phyloP scores from a whole-genome alignment of 805 yeast species.

The Schwanniomyces pseudopolymorphus region DNA sequence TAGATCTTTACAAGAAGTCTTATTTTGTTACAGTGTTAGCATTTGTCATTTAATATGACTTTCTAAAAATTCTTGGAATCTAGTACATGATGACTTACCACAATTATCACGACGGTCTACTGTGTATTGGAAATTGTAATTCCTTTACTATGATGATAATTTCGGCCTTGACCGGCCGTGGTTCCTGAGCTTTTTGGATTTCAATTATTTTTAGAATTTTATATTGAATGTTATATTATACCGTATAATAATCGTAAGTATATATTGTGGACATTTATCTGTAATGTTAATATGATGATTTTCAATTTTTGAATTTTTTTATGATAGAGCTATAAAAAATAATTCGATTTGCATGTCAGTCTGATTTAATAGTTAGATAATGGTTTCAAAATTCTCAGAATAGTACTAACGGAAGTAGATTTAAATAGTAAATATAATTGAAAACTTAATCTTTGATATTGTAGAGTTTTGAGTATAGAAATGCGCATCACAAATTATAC shows the following conservation, averaged over 20 bases:
- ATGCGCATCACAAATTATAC: background rate
- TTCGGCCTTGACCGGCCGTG: conserved; percentile 56
- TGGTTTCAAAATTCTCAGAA: background rate
- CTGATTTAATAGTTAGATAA: conserved; percentile 21
- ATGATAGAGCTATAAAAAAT: conserved; percentile 26
- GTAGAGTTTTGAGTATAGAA: too few species aligned
- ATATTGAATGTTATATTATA: background rate
- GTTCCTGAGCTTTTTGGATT: conserved; percentile 34
- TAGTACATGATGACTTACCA: conserved; percentile 48
- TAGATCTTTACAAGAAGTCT: conserved; percentile 2
- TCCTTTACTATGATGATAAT: conserved; percentile 43
- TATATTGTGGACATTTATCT: background rate
- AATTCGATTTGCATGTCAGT: conserved; percentile 45
- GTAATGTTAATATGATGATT: conserved; percentile 17
- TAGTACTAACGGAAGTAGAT: background rate
- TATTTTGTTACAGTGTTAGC: background rate
- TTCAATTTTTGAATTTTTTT: conserved; percentile 4
- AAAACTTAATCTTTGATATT: background rate
- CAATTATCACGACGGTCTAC: conserved; percentile 54
- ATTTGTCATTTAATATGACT: conserved; percentile 1
- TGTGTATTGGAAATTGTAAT: conserved; percentile 47
- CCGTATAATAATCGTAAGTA: background rate
- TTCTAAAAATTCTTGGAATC: conserved; percentile 7
- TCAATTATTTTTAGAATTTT: conserved; percentile 6
- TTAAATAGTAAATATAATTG: too few species aligned